Evolutionary conservation across 2,329 filamentous ascomycete species (phyloP).

Genomic region (Pyrenochaeta sp.): DNA sequence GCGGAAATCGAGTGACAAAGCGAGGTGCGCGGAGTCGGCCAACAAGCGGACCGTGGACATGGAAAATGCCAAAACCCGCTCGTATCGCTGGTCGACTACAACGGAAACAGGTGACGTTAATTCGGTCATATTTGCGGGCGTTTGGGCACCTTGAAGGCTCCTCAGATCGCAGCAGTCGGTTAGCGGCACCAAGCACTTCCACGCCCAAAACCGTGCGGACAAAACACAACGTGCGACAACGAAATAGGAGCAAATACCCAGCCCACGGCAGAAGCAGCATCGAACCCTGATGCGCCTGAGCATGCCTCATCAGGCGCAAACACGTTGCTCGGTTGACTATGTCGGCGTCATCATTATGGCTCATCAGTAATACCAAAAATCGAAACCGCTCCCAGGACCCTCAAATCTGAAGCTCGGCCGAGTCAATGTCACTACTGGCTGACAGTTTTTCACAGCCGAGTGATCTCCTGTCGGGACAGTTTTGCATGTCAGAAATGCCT

Average conservation of each 20-base stretch:
- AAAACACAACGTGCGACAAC: constrained; percentile 16
- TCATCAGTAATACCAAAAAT: constrained; percentile 33
- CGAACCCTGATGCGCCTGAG: not conserved
- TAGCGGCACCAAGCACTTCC: constrained; percentile 26
- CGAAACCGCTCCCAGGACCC: constrained; percentile 7
- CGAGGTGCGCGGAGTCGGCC: constrained; percentile 40
- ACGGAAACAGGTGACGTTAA: constrained; percentile 27
- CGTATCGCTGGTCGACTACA: constrained; percentile 18
- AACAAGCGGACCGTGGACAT: constrained; percentile 35
- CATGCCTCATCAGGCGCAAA: constrained; percentile 7
- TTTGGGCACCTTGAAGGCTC: not conserved
- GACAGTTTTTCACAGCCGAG: constrained; percentile 20
- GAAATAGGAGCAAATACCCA: not conserved
- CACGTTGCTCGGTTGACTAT: constrained; percentile 9
- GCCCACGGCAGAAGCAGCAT: constrained; percentile 1
- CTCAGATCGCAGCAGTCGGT: constrained; percentile 22
- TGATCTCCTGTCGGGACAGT: constrained; percentile 9
- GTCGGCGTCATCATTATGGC: constrained; percentile 29
- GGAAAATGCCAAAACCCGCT: constrained; percentile 23
- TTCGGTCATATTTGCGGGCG: constrained; percentile 22
- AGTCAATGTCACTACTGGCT: constrained; percentile 18
- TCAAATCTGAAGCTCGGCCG: constrained; percentile 32
- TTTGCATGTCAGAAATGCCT: constrained; percentile 25
- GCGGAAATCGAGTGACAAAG: constrained; percentile 41
- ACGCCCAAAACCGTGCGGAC: constrained; percentile 32